phyloP scores from a whole-genome alignment of 306 rosid genomes.

The Pterocarpus macrocarpus region DNA sequence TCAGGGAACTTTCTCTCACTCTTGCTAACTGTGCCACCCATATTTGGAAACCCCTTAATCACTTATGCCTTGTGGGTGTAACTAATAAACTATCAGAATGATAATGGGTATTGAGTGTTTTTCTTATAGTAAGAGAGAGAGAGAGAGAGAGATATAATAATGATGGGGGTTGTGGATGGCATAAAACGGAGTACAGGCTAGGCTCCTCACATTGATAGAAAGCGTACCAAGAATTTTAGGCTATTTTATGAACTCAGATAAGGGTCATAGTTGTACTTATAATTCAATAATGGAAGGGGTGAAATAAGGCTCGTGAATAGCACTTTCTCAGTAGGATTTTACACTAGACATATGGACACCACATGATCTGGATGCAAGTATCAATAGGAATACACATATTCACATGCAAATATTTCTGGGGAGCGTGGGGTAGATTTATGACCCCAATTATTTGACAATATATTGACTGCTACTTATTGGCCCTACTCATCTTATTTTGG shows the following conservation, averaged over 20 bases:
- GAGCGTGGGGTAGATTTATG: conserved; percentile 50
- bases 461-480: conserved; percentile 45
- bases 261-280: conserved; percentile 42
- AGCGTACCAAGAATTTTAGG: conserved; percentile 23
- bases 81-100: conserved; percentile 2
- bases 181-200: conserved; percentile 29
- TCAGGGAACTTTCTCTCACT: conserved; percentile 42
- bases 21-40: conserved; percentile 74
- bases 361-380: conserved; percentile 50
- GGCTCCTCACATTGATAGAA: conserved; percentile 45
- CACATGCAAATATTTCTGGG: conserved; percentile 57
- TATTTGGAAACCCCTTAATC: conserved; percentile 23
- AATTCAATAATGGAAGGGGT: conserved; percentile 47
- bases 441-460: conserved; percentile 51
- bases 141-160: conserved; percentile 18
- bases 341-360: conserved; percentile 37
- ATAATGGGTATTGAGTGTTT: background rate
- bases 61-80: background rate
- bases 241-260: conserved; percentile 46
- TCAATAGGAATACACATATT: conserved; percentile 46
- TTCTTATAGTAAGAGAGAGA: conserved; percentile 36
- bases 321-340: conserved; percentile 41
- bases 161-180: conserved; percentile 40
- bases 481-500: conserved; percentile 29
- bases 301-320: conserved; percentile 43